Evolutionary conservation across 495 filamentous ascomycete species (phyloP).

Genomic region (Echria macrotheca): DNA sequence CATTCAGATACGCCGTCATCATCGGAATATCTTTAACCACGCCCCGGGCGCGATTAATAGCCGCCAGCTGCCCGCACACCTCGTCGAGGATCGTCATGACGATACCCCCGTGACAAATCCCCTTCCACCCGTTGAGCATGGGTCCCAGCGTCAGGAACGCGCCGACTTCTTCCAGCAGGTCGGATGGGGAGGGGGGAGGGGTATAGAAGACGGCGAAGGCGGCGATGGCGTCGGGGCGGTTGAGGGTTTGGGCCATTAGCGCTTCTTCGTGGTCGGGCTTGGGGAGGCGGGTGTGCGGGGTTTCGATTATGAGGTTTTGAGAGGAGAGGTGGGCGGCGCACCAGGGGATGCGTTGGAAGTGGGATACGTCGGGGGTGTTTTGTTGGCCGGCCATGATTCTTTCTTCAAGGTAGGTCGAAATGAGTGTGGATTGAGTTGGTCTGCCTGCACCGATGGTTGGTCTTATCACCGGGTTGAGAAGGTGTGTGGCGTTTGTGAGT

Average conservation of each 20-base stretch:
- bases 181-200: conserved; percentile 19
- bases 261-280: conserved; percentile 47
- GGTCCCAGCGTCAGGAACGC: conserved; percentile 48
- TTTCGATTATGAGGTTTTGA: conserved; percentile 17
- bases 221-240: conserved; percentile 45
- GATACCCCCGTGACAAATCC: conserved; percentile 56
- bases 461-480: no score
- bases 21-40: conserved; percentile 16
- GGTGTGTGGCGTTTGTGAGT: no score
- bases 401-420: no score
- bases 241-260: conserved; percentile 52
- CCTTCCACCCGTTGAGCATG: conserved; percentile 53
- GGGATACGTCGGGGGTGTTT: conserved; percentile 27
- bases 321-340: conserved; percentile 45
- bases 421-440: no score
- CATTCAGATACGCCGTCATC: conserved; percentile 57
- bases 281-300: conserved; percentile 33
- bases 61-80: conserved; percentile 46
- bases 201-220: conserved; percentile 44
- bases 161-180: conserved; percentile 36
- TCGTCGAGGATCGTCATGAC: conserved; percentile 54
- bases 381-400: conserved; percentile 1
- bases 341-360: conserved; percentile 55
- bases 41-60: conserved; percentile 37
- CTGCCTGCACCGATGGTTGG: no score